A percentile compares a stretch with the other conserved stretches of the same genome.
phyloP scores from a whole-genome alignment of 352 stramenopile species.

The Phytophthora niederhauseri region DNA sequence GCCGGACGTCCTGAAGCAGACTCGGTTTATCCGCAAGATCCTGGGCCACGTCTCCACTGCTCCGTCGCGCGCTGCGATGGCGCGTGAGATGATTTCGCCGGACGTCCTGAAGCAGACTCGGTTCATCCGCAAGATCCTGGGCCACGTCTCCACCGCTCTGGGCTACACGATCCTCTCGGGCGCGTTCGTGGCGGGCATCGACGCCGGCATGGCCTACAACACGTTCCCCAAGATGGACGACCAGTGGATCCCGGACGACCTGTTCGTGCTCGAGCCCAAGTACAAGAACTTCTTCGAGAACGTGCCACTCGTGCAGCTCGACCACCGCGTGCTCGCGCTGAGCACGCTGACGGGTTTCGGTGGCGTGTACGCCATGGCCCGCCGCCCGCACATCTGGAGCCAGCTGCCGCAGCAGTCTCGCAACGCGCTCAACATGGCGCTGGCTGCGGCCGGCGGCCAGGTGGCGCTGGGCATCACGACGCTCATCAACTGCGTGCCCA shows the following conservation, averaged over 20 bases:
- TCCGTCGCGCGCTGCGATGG: slow-evolving; percentile 60
- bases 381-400: slow-evolving; percentile 82
- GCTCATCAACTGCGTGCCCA: slow-evolving; percentile 96
- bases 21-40: slow-evolving; percentile 66
- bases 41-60: slow-evolving; percentile 64
- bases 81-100: slow-evolving; percentile 81
- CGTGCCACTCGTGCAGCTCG: slow-evolving; percentile 98
- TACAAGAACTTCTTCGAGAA: slow-evolving; percentile 99
- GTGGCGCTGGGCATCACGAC: slow-evolving; percentile 97
- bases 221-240: slow-evolving; percentile 97
- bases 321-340: slow-evolving; percentile 97
- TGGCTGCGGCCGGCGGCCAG: slow-evolving; percentile 73
- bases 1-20: slow-evolving; percentile 73
- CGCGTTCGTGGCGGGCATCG: slow-evolving; percentile 98
- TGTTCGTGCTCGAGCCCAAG: slow-evolving; percentile 90
- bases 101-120: slow-evolving; percentile 72
- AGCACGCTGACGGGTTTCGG: slow-evolving; percentile 84
- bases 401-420: slow-evolving; percentile 82
- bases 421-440: slow-evolving; percentile 79
- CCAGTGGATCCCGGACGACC: slow-evolving; percentile 95
- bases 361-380: slow-evolving; percentile 68
- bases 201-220: slow-evolving; percentile 98
- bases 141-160: slow-evolving; percentile 63
- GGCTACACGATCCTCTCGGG: slow-evolving; percentile 88
- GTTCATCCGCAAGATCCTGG: slow-evolving; percentile 71